These are phyloP conservation scores for Diospyros kaki DNA, from an alignment of 148 eudicot species.

Conservation along the genomic window DNA sequence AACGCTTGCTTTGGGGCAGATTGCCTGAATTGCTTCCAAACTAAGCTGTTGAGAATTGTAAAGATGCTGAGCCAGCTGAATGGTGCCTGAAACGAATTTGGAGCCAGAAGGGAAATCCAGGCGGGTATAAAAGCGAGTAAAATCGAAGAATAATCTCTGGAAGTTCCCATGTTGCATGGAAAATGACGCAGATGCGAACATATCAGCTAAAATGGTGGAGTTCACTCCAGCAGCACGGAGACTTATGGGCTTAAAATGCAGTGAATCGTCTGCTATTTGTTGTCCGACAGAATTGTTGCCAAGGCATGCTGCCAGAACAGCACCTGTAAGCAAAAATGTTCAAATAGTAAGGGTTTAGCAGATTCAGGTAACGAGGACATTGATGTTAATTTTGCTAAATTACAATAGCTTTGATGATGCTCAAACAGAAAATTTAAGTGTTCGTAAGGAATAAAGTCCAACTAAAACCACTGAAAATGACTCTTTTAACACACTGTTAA, in stretches of 20 bases:
- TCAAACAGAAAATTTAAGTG: background rate
- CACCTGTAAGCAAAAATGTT: constrained; percentile 40
- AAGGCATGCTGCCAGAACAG: constrained; percentile 51
- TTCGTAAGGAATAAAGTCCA: too few species aligned
- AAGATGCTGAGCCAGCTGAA: constrained; percentile 49
- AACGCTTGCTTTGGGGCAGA: constrained; percentile 55
- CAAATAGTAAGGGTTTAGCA: background rate
- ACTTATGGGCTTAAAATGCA: constrained; percentile 34
- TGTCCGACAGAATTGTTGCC: constrained; percentile 50
- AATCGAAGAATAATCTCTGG: constrained; percentile 65
- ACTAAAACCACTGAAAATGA: background rate
- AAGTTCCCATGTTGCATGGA: constrained; percentile 87
- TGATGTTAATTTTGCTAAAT: background rate
- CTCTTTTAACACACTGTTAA: background rate
- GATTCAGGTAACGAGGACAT: background rate
- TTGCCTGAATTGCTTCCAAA: constrained; percentile 51
- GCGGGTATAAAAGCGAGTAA: constrained; percentile 55
- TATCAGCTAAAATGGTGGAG: constrained; percentile 56
- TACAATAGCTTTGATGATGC: background rate
- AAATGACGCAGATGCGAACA: constrained; percentile 55
- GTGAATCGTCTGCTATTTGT: constrained; percentile 29
- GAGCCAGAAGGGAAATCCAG: constrained; percentile 82
- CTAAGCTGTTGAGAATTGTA: constrained; percentile 48
- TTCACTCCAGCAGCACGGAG: constrained; percentile 42
- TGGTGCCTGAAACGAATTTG: constrained; percentile 58